Percentiles rank a stretch among this genome's conserved stretches.
These are phyloP conservation scores for Durio zibethinus DNA, from an alignment of 345 rosid genomes.

Conservation along the genomic window DNA sequence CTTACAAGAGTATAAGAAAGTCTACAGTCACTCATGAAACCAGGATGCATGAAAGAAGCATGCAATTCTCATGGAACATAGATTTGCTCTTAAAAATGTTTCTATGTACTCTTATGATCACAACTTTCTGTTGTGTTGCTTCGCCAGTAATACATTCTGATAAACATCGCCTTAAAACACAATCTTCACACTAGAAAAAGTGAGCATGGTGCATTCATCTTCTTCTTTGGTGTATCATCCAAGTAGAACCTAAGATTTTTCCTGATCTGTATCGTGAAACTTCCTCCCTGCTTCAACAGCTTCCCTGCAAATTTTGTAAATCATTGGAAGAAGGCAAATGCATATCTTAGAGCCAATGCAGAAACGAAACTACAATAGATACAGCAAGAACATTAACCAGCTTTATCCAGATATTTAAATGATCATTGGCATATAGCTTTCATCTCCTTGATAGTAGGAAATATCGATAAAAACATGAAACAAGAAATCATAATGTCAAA, in stretches of 20 bases:
- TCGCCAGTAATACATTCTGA: not conserved
- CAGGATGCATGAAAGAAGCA: not conserved
- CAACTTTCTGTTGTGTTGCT: not conserved
- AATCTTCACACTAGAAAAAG: not conserved
- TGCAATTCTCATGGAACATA: not conserved
- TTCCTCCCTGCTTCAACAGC: constrained; percentile 77
- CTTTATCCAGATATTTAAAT: not conserved
- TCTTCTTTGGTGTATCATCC: not conserved
- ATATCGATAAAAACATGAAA: not conserved
- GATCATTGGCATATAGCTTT: not conserved
- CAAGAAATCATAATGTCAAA: not conserved
- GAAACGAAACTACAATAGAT: not conserved
- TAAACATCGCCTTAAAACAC: not conserved
- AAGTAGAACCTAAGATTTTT: constrained; percentile 25
- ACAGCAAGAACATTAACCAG: not conserved
- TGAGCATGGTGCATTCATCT: not conserved
- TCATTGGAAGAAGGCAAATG: not conserved
- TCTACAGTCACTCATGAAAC: too few species aligned
- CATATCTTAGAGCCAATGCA: not conserved
- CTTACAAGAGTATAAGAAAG: not conserved
- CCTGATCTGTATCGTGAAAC: constrained; percentile 51
- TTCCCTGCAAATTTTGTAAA: constrained; percentile 45
- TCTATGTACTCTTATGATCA: not conserved
- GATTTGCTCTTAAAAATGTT: not conserved
- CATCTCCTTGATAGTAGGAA: not conserved